Percentiles rank a stretch among this genome's conserved stretches.
phyloP scores from a whole-genome alignment of 163 green algal species.

The Chloroidium sp. region DNA sequence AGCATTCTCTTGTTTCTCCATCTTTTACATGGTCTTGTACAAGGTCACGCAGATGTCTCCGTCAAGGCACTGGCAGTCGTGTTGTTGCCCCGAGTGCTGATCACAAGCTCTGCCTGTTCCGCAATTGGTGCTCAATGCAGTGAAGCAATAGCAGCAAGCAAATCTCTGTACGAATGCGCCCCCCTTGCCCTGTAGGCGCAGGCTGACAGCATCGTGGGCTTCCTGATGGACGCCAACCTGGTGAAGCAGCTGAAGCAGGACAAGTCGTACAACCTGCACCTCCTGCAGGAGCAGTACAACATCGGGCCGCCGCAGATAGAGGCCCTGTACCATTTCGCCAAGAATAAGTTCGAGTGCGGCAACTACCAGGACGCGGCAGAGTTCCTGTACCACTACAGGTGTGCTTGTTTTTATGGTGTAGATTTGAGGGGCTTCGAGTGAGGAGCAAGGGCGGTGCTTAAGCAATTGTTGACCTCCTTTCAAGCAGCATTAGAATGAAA shows the following conservation, averaged over 20 bases:
- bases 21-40: no score
- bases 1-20: no score
- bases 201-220: conserved; percentile 84
- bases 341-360: conserved; percentile 99
- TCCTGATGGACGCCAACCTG: conserved; percentile 75
- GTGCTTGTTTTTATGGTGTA: no score
- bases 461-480: no score
- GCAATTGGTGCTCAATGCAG: conserved; percentile 42
- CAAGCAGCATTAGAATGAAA: no score
- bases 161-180: conserved; percentile 2
- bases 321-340: conserved; percentile 92
- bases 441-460: no score
- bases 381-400: conserved; percentile 75
- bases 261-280: conserved; percentile 85
- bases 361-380: conserved; percentile 88
- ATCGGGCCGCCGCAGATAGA: conserved; percentile 91
- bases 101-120: background rate
- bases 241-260: conserved; percentile 89
- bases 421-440: no score
- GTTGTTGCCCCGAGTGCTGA: background rate
- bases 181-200: conserved; percentile 50
- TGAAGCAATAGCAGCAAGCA: conserved; percentile 2
- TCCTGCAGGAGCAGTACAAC: conserved; percentile 82
- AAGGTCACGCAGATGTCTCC: background rate
- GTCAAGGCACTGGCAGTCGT: background rate